Evolutionary conservation across 2,329 filamentous ascomycete genomes (phyloP), one percentile per base, ranked within the genome.

Genomic region (Penicillium decumbens): DNA sequence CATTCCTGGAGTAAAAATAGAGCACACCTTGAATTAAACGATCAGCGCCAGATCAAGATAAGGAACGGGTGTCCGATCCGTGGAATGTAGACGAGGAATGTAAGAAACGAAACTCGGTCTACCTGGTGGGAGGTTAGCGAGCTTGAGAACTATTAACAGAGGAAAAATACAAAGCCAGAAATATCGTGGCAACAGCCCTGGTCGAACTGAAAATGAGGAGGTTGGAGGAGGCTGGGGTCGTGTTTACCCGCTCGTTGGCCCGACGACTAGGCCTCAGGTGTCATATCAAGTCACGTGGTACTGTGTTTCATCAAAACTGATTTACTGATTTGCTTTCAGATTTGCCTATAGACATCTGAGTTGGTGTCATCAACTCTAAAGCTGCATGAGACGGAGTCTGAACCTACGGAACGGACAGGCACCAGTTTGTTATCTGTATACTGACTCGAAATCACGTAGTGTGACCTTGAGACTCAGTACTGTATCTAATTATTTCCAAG

Each of bases 161-260:
- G 43, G 40, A 37, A 55, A 40, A 50, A 49, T 53, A 35, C 42
- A 38, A 55, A 48, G 49, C 30, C 37, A 52, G 50, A 52, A 47
- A 42, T 41, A 41, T 43, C 42, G 28, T 37, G 41, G 30, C 40
- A 33, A 41, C 35, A 41, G 50, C 45, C 53, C 46, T 45, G 60
- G 33, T 29, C 18, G n/a, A 27, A 41, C 43, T 41, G 41, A 48
- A 70, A 70, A 54, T 65, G 60, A 50, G 67, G 67, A 67, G 67
- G 67, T 69, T 70, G 67, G 63, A 62, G 57, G 49, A 68, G 67
- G 68, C 65, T 69, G 67, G 67, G 67, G 50, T 55, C 51, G 52
- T 61, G 61, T 59, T 62, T 66, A 64, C 63, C 15, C 56, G 55
- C 45, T 28, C 33, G 48, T 54, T 51, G 43, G 43, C 52, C 48